Evolutionary conservation across 2,329 filamentous ascomycete genomes (phyloP), one percentile per base, ranked within the genome.

Genomic region (Nothopassalora personata): DNA sequence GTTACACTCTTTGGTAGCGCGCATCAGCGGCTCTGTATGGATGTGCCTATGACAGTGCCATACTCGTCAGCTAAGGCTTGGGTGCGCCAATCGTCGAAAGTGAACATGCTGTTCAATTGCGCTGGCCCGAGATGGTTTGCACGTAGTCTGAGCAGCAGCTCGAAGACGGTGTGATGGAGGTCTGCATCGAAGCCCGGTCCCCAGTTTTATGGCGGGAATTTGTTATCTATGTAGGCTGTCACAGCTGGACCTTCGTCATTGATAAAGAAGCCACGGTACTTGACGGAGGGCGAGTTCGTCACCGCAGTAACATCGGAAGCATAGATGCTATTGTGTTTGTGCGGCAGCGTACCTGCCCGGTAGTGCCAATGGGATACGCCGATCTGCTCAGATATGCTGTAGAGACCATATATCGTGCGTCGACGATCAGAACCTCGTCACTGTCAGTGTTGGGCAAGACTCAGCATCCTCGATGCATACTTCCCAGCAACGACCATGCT

Each of bases 111-210:
- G 5, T 80, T 82, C 88, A 87, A 91, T 70, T 84, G 78, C 0
- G 86, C 82, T 0, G 88, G 88, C 88, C 88, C 91, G 53, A 91
- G 76, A 67, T 90, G 90, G 71, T 91, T 91, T 15, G 87, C 87
- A 39, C 84, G 81, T 30, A 88, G 78, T 6, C 88, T 81, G 5
- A 91, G 81, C 1, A 90, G 74, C 1, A 91, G 77, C 74, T 91
- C 88, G 62, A 89, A 90, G 19, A 91, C 83, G 19, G 82, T 81
- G 4, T 80, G 75, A 72, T 91, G 89, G 71, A 90, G 89, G 4
- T 82, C 79, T n/a, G n/a, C 75, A 73, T 67, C 66, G 59, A 60
- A 68, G 15, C 60, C 66, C 18, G 66, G 66, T 11, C 69, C 69
- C 53, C 59, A 70, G 11, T 63, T 57, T 9, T 61, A 64, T 28